These are phyloP conservation scores for Boletus sp. DNA, from an alignment of 1,284 basidiomycete genomes.

Conservation along the genomic window DNA sequence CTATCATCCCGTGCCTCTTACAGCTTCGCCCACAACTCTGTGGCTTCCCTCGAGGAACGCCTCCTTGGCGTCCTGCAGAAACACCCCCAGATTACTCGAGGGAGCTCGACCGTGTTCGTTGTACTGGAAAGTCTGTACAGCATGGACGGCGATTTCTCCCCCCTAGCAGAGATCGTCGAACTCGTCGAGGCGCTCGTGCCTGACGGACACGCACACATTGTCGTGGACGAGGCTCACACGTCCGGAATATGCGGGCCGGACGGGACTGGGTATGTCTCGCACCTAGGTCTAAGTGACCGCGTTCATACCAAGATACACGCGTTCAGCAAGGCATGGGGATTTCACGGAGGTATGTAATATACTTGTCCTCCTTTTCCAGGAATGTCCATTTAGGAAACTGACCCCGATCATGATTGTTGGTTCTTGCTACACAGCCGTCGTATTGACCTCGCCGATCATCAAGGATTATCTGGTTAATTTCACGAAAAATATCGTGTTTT, in stretches of 20 bases:
- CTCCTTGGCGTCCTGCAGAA: slow-evolving; percentile 29
- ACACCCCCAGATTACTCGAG: slow-evolving; percentile 19
- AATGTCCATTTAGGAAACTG: too few species aligned
- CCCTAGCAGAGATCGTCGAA: slow-evolving; percentile 41
- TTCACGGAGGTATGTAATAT: slow-evolving; percentile 71
- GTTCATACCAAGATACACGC: slow-evolving; percentile 48
- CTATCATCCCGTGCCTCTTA: slow-evolving; percentile 32
- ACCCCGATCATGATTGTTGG: not conserved
- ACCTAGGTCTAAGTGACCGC: slow-evolving; percentile 35
- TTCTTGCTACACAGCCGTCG: slow-evolving; percentile 39
- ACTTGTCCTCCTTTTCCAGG: slow-evolving; percentile 28
- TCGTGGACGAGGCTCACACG: slow-evolving; percentile 58
- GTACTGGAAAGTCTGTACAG: slow-evolving; percentile 59
- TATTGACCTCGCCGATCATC: slow-evolving; percentile 45
- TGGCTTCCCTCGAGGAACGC: slow-evolving; percentile 23
- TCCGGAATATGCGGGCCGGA: slow-evolving; percentile 44
- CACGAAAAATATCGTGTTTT: slow-evolving; percentile 54
- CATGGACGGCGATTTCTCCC: slow-evolving; percentile 63
- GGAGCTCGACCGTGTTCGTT: slow-evolving; percentile 41
- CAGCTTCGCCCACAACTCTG: slow-evolving; percentile 48
- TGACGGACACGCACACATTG: slow-evolving; percentile 32
- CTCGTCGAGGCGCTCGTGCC: slow-evolving; percentile 36
- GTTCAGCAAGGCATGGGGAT: slow-evolving; percentile 55
- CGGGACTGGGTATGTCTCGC: slow-evolving; percentile 37
- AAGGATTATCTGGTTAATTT: slow-evolving; percentile 58